A percentile compares a stretch with the other conserved stretches of the same genome.
Conservation (phyloP, 1,139 yeast species). For the Candida glucosophila region DNA sequence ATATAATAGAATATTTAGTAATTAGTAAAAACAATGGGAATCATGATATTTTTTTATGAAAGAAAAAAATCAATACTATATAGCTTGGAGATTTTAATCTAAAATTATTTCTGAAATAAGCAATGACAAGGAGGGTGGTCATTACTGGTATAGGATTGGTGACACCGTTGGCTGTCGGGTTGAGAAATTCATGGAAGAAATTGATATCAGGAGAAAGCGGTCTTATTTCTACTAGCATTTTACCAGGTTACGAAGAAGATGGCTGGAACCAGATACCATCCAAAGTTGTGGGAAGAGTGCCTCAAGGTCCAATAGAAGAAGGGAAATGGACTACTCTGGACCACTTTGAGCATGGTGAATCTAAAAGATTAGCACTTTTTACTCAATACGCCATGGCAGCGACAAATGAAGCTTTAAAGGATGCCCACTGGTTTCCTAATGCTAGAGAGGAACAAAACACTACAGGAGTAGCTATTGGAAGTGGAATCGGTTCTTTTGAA, state of each 20-base stretch:
- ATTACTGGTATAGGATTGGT: conserved; percentile 86
- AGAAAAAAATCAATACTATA: not conserved
- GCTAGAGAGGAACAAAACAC: conserved; percentile 18
- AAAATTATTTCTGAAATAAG: not conserved
- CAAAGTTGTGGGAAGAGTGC: conserved; percentile 69
- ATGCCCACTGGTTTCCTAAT: conserved; percentile 46
- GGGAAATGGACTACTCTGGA: conserved; percentile 46
- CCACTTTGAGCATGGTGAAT: conserved; percentile 35
- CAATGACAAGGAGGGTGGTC: conserved; percentile 52
- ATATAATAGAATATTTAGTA: not conserved
- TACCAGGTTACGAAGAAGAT: conserved; percentile 35
- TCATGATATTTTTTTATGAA: conserved; percentile 1
- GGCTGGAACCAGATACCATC: conserved; percentile 58
- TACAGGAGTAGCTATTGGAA: conserved; percentile 78
- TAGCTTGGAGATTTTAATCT: not conserved
- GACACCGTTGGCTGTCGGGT: conserved; percentile 79
- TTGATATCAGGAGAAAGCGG: conserved; percentile 48
- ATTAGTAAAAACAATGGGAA: not conserved
- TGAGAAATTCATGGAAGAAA: conserved; percentile 41
- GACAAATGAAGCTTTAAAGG: conserved; percentile 64
- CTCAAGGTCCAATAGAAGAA: conserved; percentile 39
- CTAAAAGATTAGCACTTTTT: conserved; percentile 60
- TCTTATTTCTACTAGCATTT: conserved; percentile 41
- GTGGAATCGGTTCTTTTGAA: conserved; percentile 86
- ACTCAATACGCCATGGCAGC: conserved; percentile 78